Base-by-base conservation (phyloP, 1,284 basidiomycete genomes). In the Tilletia indica region DNA sequence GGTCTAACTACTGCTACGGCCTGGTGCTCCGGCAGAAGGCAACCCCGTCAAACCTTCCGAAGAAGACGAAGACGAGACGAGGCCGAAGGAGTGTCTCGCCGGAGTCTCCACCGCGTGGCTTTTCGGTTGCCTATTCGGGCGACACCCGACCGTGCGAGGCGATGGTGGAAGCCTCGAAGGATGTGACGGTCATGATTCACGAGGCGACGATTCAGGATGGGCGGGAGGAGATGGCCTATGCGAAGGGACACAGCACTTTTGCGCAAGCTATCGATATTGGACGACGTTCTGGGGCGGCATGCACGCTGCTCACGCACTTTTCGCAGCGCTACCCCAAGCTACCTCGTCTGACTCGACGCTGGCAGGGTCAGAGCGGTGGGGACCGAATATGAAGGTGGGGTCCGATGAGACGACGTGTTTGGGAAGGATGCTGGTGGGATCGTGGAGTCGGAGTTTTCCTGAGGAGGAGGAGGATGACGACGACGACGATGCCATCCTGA, bases 311-410 rank as follows among this genome's bases (percentile, higher is more conserved):
- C 34, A 98, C 94, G 1, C 95, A 98, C 85, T 98, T 98, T 85
- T 97, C 94, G 12, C 92, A 93, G 70, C 90, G 95, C 12, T 97
- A 97, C 84, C 94, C 94, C 14, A 94, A 93, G 80, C 87, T 94
- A 80, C 92, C 93, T 0, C 87, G 88, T 56, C 74, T 87, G 63
- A 36, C 51, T 12, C 74, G 77, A 34, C 56, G 56, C n/a, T 58
- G 56, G 56, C 25, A 58, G 56, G 56, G 56, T 34, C 3, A 58
- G 4, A 34, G 56, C 11, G 56, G 56, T 11, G 34, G 21, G 56
- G 56, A 21, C 56, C 61, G 56, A 63, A 56, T 70, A 45, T 45
- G 42, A 45, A 45, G 42, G 42, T 14, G 42, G 9, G 63, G 70
- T 58, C 38, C 14, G 34, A 38, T 48, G 39, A 12, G 19, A 66